Evolutionary conservation across 2,329 filamentous ascomycete genomes (phyloP).

Genomic region (Aspergillus ustus): DNA sequence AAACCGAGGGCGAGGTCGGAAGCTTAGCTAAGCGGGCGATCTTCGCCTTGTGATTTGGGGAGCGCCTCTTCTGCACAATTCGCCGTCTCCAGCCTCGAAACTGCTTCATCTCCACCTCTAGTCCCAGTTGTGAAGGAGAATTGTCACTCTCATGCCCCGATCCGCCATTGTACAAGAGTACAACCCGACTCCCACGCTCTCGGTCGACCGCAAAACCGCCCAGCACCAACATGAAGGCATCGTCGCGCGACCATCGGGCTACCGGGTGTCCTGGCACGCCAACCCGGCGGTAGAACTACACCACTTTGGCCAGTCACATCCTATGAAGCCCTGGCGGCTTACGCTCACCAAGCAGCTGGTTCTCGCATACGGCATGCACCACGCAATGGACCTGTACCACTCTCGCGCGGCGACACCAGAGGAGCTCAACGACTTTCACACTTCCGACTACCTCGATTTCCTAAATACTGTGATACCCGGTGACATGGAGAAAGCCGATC

Average conservation of each 20-base stretch:
- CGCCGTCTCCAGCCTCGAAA: slow-evolving; percentile 13
- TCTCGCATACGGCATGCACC: slow-evolving; percentile 91
- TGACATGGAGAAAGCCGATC: slow-evolving; percentile 67
- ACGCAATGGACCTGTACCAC: slow-evolving; percentile 94
- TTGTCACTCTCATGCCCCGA: slow-evolving; percentile 41
- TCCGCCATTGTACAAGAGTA: slow-evolving; percentile 57
- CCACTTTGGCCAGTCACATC: slow-evolving; percentile 95
- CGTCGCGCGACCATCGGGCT: slow-evolving; percentile 77
- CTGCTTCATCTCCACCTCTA: slow-evolving; percentile 9
- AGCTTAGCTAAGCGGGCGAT: slow-evolving; percentile 17
- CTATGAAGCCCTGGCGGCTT: slow-evolving; percentile 98
- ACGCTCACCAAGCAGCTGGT: slow-evolving; percentile 95
- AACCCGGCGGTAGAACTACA: slow-evolving; percentile 94
- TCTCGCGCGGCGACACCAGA: slow-evolving; percentile 83
- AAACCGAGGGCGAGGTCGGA: slow-evolving; percentile 16
- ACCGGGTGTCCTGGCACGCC: slow-evolving; percentile 93
- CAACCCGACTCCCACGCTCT: slow-evolving; percentile 52
- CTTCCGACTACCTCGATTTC: slow-evolving; percentile 88
- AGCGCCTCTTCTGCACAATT: slow-evolving; percentile 19
- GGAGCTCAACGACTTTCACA: slow-evolving; percentile 86
- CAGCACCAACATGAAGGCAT: slow-evolving; percentile 64
- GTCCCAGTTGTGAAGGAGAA: neutral
- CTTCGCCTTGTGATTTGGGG: slow-evolving; percentile 14
- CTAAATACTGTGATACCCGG: slow-evolving; percentile 73
- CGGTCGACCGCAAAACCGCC: slow-evolving; percentile 55